A percentile compares a stretch with the other conserved stretches of the same genome.
These are phyloP conservation scores for Echeveria elegans DNA, from an alignment of 164 flowering plant genomes.

Conservation along the genomic window DNA sequence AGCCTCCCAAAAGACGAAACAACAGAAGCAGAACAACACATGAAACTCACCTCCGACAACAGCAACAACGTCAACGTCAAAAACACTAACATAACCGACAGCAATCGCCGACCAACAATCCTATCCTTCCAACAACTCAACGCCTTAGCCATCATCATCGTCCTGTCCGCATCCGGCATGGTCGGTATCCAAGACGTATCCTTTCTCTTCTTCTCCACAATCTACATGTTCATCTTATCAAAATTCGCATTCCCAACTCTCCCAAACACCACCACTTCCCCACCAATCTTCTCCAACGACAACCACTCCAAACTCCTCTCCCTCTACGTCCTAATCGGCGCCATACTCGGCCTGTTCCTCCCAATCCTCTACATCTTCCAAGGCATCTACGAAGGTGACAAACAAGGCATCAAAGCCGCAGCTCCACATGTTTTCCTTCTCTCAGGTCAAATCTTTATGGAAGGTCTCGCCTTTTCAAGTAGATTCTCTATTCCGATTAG, in stretches of 20 bases:
- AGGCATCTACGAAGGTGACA: slow-evolving; percentile 54
- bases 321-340: slow-evolving; percentile 32
- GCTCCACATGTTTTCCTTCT: slow-evolving; percentile 64
- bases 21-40: slow-evolving; percentile 13
- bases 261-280: slow-evolving; percentile 11
- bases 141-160: slow-evolving; percentile 24
- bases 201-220: slow-evolving; percentile 26
- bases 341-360: slow-evolving; percentile 44
- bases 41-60: slow-evolving; percentile 1
- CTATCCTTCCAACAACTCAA: slow-evolving; percentile 39
- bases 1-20: slow-evolving; percentile 30
- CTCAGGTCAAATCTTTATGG: slow-evolving; percentile 61
- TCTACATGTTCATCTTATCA: slow-evolving; percentile 29
- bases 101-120: slow-evolving; percentile 9
- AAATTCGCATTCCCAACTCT: slow-evolving; percentile 32
- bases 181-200: slow-evolving; percentile 28
- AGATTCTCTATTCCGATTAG: slow-evolving; percentile 46
- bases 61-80: not conserved
- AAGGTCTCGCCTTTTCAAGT: slow-evolving; percentile 28
- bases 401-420: slow-evolving; percentile 51
- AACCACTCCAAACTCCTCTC: slow-evolving; percentile 21
- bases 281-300: slow-evolving; percentile 23
- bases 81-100: no score
- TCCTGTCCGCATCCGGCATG: slow-evolving; percentile 33
- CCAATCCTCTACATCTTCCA: slow-evolving; percentile 61